These are phyloP conservation scores for Beauveria pseudobassiana DNA, from an alignment of 2,329 filamentous ascomycete genomes.

Conservation along the genomic window DNA sequence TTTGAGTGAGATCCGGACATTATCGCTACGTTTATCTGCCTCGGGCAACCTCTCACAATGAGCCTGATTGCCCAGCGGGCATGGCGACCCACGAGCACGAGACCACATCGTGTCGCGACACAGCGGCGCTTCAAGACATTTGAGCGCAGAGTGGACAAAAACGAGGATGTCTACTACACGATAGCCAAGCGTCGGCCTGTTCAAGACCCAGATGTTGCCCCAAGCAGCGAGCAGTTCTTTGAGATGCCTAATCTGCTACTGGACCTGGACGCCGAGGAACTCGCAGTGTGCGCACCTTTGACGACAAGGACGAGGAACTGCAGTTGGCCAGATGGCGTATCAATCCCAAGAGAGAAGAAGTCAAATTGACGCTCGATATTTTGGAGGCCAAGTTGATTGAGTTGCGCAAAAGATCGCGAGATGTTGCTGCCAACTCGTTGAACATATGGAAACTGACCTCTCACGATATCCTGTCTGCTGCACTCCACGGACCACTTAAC, in stretches of 20 bases:
- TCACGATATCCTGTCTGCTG: constrained; percentile 35
- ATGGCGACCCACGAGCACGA: constrained; percentile 7
- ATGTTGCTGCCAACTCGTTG: constrained; percentile 18
- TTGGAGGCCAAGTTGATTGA: constrained; percentile 24
- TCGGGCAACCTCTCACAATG: background rate
- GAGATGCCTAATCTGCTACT: constrained; percentile 37
- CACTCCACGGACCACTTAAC: constrained; percentile 22
- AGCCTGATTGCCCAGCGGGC: constrained; percentile 2
- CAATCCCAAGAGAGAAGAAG: constrained; percentile 16
- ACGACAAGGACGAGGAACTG: constrained; percentile 27
- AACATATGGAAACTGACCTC: constrained; percentile 33
- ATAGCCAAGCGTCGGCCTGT: constrained; percentile 15
- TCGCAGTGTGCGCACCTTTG: constrained; percentile 34
- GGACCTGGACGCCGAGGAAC: constrained; percentile 44
- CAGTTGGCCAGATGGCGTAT: constrained; percentile 24
- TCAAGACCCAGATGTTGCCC: background rate
- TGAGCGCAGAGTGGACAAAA: constrained; percentile 13
- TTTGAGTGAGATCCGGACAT: background rate
- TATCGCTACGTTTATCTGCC: background rate
- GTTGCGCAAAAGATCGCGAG: constrained; percentile 20
- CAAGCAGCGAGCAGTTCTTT: constrained; percentile 24
- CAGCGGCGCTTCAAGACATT: constrained; percentile 12
- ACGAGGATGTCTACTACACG: constrained; percentile 21
- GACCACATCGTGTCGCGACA: constrained; percentile 1
- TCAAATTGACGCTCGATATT: constrained; percentile 20